Conservation (phyloP, 345 rosid genomes). For the Hypericum androsaemum region DNA sequence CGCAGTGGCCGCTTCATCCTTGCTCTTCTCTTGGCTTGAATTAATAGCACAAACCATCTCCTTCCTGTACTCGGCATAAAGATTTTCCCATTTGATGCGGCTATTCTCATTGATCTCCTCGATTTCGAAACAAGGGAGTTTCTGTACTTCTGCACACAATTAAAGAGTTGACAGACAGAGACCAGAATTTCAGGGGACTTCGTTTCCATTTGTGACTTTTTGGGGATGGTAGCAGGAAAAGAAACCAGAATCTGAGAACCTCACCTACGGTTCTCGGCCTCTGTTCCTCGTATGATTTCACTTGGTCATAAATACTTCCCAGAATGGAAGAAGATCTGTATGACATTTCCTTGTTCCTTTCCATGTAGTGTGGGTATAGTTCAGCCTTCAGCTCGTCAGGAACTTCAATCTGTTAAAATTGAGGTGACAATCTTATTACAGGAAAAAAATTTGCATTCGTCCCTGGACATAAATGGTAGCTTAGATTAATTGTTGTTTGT, state of each 20-base stretch:
- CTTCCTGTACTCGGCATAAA: slow-evolving; percentile 29
- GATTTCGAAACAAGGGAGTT: slow-evolving; percentile 36
- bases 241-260: neutral
- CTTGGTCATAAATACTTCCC: slow-evolving; percentile 52
- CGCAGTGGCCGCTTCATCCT: slow-evolving; percentile 17
- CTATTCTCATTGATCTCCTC: slow-evolving; percentile 13
- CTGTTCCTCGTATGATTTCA: slow-evolving; percentile 18
- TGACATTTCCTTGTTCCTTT: slow-evolving; percentile 11
- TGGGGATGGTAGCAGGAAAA: neutral
- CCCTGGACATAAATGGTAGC: too few relatives aligned
- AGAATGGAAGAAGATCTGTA: slow-evolving; percentile 52
- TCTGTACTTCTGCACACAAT: slow-evolving; percentile 32
- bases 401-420: slow-evolving; percentile 31
- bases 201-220: neutral
- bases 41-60: slow-evolving; percentile 36
- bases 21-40: neutral
- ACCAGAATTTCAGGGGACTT: neutral
- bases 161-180: neutral
- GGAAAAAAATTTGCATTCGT: too few relatives aligned
- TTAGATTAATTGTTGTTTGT: too few relatives aligned
- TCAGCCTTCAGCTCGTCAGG: slow-evolving; percentile 36
- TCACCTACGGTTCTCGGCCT: slow-evolving; percentile 30
- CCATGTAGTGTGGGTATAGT: slow-evolving; percentile 55
- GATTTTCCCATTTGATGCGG: slow-evolving; percentile 24
- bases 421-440: neutral